Conservation (phyloP, 1,284 basidiomycete genomes). For the Fomitopsis pinicola region DNA sequence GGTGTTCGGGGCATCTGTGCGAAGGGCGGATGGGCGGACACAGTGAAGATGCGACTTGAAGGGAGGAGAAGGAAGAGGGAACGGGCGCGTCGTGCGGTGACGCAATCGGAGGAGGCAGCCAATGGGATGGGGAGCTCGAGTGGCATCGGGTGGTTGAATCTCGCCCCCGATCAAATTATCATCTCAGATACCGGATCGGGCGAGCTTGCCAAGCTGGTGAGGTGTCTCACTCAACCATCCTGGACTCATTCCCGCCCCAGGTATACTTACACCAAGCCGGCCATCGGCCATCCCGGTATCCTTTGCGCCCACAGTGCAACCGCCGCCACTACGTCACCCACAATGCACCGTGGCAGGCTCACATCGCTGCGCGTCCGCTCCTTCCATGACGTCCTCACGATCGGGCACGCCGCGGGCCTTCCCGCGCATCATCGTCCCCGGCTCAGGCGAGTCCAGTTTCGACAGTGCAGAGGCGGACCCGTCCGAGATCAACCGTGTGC, state of each 20-base stretch:
- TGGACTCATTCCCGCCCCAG: constrained; percentile 30
- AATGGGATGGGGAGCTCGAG: too few species aligned
- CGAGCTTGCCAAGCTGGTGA: constrained; percentile 22
- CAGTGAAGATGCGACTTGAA: too few species aligned
- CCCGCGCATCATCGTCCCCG: constrained; percentile 85
- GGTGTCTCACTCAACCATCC: not conserved
- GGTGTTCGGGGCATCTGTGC: too few species aligned
- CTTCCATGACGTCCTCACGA: constrained; percentile 88
- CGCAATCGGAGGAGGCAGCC: too few species aligned
- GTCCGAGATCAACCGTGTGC: constrained; percentile 82
- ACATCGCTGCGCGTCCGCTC: constrained; percentile 79
- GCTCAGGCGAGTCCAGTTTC: constrained; percentile 92
- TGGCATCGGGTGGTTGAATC: too few species aligned
- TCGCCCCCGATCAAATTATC: not conserved
- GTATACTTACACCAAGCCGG: constrained; percentile 67
- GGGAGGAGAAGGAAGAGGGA: too few species aligned
- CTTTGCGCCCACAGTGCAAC: constrained; percentile 47
- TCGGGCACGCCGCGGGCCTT: constrained; percentile 74
- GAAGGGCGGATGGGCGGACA: too few species aligned
- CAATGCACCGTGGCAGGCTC: constrained; percentile 66
- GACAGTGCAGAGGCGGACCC: constrained; percentile 94
- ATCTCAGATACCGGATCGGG: not conserved
- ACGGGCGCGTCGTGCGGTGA: too few species aligned
- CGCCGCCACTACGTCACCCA: constrained; percentile 86
- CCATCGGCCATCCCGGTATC: constrained; percentile 58